Base-by-base conservation (phyloP, 225 moss, liverwort and hornwort genomes). In the Takakia lepidozioides region DNA sequence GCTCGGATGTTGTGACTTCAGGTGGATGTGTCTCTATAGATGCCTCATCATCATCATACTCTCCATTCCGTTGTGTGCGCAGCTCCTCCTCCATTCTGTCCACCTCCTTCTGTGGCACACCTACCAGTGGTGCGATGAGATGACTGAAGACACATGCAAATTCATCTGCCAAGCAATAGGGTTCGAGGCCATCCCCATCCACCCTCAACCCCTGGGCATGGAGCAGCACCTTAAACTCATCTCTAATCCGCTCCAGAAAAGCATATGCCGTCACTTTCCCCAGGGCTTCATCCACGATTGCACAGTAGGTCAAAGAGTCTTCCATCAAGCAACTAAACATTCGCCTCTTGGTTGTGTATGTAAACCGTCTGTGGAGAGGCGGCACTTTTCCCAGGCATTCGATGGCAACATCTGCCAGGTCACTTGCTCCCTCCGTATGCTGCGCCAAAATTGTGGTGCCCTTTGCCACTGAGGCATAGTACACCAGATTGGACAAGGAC, bases 261-360 rank as follows among this genome's bases (percentile, higher is more conserved):
- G 47, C 49, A 2, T 69, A 74, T 10, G 62, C 56, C 4, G 56
- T 65, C 2, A 10, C 4, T 50, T 73, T 79, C 19, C 69, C 69
- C 22, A 79, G 19, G 5, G 78, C 78, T 68, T 79, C 74, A 28
- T 79, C 74, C 58, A 66, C 49, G 17, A 79, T 66, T 4, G 73
- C 78, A 26, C 47, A 52, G 26, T 69, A 74, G 19, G 54, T 69
- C 29, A 79, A 66, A 13, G 25, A 30, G 18, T 28, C 61, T 3
- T 73, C 65, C 45, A 78, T 65, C 23, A 78, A 9, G n/a, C 57
- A 79, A 27, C 54, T 45, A 30, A 70, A 73, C 62, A 63, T 66
- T 1, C 66, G 69, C 25, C 74, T 58, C 28, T 56, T 66, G 3
- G 57, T 55, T 1, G 74, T 74, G 15, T 52, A 73, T 2, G 69